Percentiles rank a stretch among this genome's conserved stretches.
These are phyloP conservation scores for Hylodesmum podocarpum DNA, from an alignment of 306 rosid genomes.

Conservation along the genomic window DNA sequence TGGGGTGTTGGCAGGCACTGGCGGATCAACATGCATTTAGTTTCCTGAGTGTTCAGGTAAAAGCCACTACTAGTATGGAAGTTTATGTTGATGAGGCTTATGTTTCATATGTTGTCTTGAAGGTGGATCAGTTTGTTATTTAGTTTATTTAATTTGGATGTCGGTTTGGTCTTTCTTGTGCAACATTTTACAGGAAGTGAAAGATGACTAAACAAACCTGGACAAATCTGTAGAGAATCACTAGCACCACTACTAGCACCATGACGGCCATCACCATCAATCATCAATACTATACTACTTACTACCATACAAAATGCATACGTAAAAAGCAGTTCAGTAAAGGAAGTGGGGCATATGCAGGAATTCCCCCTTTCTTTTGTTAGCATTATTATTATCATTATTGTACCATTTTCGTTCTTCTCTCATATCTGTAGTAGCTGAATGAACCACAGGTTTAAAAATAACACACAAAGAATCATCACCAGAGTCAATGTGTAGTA, in stretches of 20 bases:
- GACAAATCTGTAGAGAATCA: constrained; percentile 66
- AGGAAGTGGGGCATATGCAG: constrained; percentile 82
- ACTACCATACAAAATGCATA: constrained; percentile 89
- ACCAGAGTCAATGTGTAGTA: constrained; percentile 43
- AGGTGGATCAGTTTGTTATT: constrained; percentile 15
- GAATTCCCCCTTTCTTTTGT: constrained; percentile 46
- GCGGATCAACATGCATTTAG: constrained; percentile 88
- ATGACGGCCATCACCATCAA: constrained; percentile 24
- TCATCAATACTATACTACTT: constrained; percentile 66
- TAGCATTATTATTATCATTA: constrained; percentile 43
- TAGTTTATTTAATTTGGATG: constrained; percentile 17
- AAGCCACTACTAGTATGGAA: background rate
- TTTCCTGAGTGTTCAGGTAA: constrained; percentile 40
- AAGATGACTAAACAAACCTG: constrained; percentile 42
- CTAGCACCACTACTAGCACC: constrained; percentile 47
- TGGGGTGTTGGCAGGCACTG: constrained; percentile 80
- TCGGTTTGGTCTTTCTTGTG: constrained; percentile 19
- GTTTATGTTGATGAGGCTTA: background rate
- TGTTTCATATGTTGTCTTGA: constrained; percentile 24
- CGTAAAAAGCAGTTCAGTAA: constrained; percentile 56
- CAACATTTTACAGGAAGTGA: constrained; percentile 48
- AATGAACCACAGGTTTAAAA: constrained; percentile 78
- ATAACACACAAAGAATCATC: constrained; percentile 37
- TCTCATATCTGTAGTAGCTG: constrained; percentile 60
- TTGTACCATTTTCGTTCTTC: constrained; percentile 53